Percentiles rank a stretch among this genome's conserved stretches.
phyloP scores from a whole-genome alignment of 1,284 basidiomycete genomes.

The Boletus calvinii region DNA sequence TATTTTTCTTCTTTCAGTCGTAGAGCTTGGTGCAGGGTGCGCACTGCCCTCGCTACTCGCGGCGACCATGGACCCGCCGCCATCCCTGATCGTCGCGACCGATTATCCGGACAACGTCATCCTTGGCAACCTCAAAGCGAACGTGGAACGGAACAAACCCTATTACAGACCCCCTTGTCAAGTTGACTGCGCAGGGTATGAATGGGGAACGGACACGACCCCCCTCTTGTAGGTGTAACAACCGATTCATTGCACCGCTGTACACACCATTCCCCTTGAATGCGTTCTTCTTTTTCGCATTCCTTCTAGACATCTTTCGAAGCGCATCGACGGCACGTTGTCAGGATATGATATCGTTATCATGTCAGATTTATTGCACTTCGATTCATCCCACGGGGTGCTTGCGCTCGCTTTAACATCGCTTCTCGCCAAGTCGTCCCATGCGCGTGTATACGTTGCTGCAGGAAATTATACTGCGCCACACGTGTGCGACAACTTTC shows the following conservation, averaged over 20 bases:
- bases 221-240: constrained; percentile 47
- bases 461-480: constrained; percentile 62
- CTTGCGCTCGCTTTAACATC: constrained; percentile 49
- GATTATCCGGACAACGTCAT: constrained; percentile 68
- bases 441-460: constrained; percentile 55
- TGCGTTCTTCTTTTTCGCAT: background rate
- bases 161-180: constrained; percentile 39
- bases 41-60: constrained; percentile 64
- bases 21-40: constrained; percentile 68
- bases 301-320: constrained; percentile 17
- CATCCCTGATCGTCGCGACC: constrained; percentile 55
- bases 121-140: constrained; percentile 51
- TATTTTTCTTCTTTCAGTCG: constrained; percentile 39
- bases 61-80: constrained; percentile 43
- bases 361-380: constrained; percentile 70
- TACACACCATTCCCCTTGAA: background rate
- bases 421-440: constrained; percentile 45
- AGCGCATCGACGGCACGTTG: constrained; percentile 15
- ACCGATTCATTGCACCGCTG: constrained; percentile 4
- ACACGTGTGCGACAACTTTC: constrained; percentile 54
- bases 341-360: constrained; percentile 58
- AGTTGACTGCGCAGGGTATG: constrained; percentile 51
- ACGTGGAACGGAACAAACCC: constrained; percentile 49
- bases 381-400: constrained; percentile 57
- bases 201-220: constrained; percentile 57